Base-by-base conservation (phyloP, 176 grass and related monocot species). In the Coix lacrymajobi region DNA sequence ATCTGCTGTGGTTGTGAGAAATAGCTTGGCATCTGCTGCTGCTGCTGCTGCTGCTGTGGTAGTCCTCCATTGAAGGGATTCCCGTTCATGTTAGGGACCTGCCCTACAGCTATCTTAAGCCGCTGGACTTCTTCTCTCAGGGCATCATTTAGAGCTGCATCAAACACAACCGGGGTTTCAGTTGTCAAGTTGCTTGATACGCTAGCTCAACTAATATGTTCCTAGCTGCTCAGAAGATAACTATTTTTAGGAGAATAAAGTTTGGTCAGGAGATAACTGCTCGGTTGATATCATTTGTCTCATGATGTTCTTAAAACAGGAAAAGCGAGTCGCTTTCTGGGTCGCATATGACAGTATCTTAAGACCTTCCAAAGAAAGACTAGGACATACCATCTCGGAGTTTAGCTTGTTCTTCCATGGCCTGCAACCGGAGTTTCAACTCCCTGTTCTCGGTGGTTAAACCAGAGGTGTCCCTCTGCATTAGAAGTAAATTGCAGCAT, bases 341-440 rank as follows among this genome's bases (percentile, higher is more conserved):
- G 30, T 12, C 20, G 32, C 13, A 72, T 56, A 85, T 58, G 48
- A 77, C 19, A 63, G 54, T 3, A 5, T 46, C 20, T 16, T 67
- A 48, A 62, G 38, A 88, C n/a, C 44, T 78, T 85, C 52, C 14
- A 46, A 89, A 79, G 67, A 15, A 87, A 88, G 68, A 73, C 14
- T 44, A 71, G 4, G 28, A 79, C 70, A 64, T 94, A 96, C 97
- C 97, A 83, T 99, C 93, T 87, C 93, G 87, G 82, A 99, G 97
- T 86, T 99, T 92, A 61, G 97, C 93, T 84, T 99, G 97, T 69
- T 99, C 90, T 85, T 99, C 97, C 97, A 96, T 99, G 61, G 97
- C 28, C 81, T 96, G 91, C 84, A 94, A 87, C 72, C 93, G 89
- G 25, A 96, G 89, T 92, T 94, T 99, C 78, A 96, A 83, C 69